Evolutionary conservation across 805 yeast genomes (phyloP), one percentile per base, ranked within the genome.

Genomic region (Saccharomyces eubayanus): DNA sequence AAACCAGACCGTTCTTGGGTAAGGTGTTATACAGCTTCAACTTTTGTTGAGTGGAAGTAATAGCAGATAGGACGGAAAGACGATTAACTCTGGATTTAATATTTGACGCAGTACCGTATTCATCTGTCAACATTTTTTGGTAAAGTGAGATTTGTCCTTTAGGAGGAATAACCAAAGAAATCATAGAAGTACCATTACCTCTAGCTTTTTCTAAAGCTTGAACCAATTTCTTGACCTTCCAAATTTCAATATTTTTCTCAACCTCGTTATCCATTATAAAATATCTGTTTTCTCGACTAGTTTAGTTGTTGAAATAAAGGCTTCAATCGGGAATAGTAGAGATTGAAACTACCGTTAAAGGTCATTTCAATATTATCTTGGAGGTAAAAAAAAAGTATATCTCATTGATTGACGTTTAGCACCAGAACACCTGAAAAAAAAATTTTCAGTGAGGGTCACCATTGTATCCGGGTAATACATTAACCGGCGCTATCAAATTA

Each of bases 121-220:
- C 99, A 75, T 94, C 98, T 3, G 97, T 89, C 73, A 94, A 80
- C 91, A 89, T 87, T 74, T 88, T 91, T 68, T 85, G 90, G 55
- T 80, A 81, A 65, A 89, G 80, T 11, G 98, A 79, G 66, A 94
- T 86, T 74, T 94, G 99, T 55, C 95, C 92, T 71, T 82, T 85
- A 64, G 99, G 99, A 46, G 99, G 97, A 60, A 91, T 89, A 64
- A 94, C 88, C 70, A 94, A 78, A 28, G 97, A 90, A 69, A 94
- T 94, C 98, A 94, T 94, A 27, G 99, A 94, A 48, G 99, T 94
- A 73, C 99, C 99, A 71, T 92, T 94, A 72, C 99, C 99, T 72
- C 97, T 83, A 52, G 98, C 98, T 65, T 75, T 76, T 70, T 94
- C 94, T 63, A 94, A 80, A 56, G 86, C 82, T 74, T 87, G 87